Evolutionary conservation across 805 yeast genomes (phyloP).

Genomic region (Vanderwaltozyma verrucispora): DNA sequence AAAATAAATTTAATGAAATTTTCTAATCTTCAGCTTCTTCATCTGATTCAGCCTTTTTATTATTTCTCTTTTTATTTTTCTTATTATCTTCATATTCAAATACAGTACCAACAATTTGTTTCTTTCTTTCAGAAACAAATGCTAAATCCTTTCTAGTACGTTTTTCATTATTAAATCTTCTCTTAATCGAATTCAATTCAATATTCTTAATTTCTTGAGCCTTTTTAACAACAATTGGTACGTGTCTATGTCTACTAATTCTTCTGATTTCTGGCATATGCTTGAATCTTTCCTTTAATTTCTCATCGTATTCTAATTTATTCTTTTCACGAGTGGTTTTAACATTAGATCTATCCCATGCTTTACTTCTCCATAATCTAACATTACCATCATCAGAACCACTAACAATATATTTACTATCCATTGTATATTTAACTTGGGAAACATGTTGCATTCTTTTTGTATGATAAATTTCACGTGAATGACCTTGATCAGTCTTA

Average conservation of each 20-base stretch:
- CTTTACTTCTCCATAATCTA: constrained; percentile 83
- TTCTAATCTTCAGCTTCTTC: constrained; percentile 3
- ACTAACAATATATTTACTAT: constrained; percentile 71
- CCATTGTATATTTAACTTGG: constrained; percentile 77
- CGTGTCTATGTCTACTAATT: constrained; percentile 84
- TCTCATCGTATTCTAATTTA: constrained; percentile 82
- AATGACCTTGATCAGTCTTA: constrained; percentile 72
- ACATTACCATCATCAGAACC: constrained; percentile 97
- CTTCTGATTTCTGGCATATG: constrained; percentile 94
- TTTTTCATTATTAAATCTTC: constrained; percentile 75
- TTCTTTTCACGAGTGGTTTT: constrained; percentile 71
- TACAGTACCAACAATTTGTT: constrained; percentile 78
- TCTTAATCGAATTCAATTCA: constrained; percentile 64
- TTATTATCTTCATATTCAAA: constrained; percentile 38
- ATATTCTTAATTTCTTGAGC: constrained; percentile 76
- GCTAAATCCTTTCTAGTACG: constrained; percentile 59
- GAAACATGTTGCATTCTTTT: constrained; percentile 96
- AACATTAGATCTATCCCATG: constrained; percentile 74
- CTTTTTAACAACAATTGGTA: constrained; percentile 78
- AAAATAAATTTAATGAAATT: neutral
- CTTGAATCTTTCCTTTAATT: constrained; percentile 84
- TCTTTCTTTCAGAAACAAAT: constrained; percentile 63
- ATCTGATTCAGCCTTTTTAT: constrained; percentile 4
- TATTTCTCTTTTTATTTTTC: constrained; percentile 8
- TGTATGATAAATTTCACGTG: constrained; percentile 91